Base-by-base conservation (phyloP, 176 grass and related monocot species). In the Carex kokanica region DNA sequence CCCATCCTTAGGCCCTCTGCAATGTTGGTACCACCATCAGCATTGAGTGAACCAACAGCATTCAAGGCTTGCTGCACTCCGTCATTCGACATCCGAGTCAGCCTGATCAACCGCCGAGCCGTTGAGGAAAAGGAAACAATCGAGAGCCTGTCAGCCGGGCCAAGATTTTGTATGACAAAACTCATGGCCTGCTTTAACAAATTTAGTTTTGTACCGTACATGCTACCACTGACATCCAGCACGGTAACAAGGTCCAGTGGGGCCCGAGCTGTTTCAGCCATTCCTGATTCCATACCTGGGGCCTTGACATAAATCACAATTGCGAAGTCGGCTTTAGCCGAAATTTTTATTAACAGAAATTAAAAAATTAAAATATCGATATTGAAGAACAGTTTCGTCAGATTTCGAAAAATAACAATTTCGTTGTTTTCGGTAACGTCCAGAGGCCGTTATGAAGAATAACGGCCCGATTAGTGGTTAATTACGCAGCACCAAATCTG, bases 91-190 rank as follows among this genome's bases (percentile, higher is more conserved):
- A 93, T 93, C 56, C 84, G 81, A 8, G 58, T 40, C 45, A 93
- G 88, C 78, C 84, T 82, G 62, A 86, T 90, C 1, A 88, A 68
- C 61, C 91, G 84, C 20, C 36, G 75, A 21, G 91, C 84, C 3
- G 8, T 18, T 64, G 77, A 67, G 2, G 91, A 87, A 85, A 93
- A 93, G 86, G 91, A 81, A 17, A 93, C 84, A 6, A 93, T 80
- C 23, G 84, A 88, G 71, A 93, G 91, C 2, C 89, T 86, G 64
- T 93, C 91, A 45, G 79, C 31, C 4, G 84, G 88, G 24, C 91
- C 84, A 11, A 93, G 88, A 74, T 93, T 93, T 67, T 91, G 88
- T 78, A 93, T 83, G 45, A 93, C 88, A 83, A 93, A 93, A 8
- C 54, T 68, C 88, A 93, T 93, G 18, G 15, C 87, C 74, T 51